Percentiles rank a stretch among this genome's conserved stretches.
Evolutionary conservation across 306 rosid genomes (phyloP).

Genomic region (Adenanthera pavonina): DNA sequence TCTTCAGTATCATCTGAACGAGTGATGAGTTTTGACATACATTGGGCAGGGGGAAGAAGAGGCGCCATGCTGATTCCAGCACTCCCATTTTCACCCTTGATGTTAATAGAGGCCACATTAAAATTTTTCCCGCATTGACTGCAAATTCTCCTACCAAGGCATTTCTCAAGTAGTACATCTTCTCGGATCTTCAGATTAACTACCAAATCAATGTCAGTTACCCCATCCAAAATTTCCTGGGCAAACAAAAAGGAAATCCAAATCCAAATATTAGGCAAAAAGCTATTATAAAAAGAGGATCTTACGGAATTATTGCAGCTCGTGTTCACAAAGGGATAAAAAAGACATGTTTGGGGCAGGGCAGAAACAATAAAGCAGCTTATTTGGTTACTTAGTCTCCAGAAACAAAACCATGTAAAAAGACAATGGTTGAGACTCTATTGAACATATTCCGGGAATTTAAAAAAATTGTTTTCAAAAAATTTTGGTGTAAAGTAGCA

Average conservation of each 20-base stretch:
- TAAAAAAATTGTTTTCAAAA: background rate
- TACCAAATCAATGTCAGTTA: slow-evolving; percentile 85
- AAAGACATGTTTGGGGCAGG: background rate
- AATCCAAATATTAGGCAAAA: slow-evolving; percentile 19
- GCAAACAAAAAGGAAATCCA: slow-evolving; percentile 21
- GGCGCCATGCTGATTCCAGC: slow-evolving; percentile 89
- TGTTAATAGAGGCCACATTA: slow-evolving; percentile 83
- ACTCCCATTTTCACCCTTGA: slow-evolving; percentile 67
- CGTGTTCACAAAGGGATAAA: slow-evolving; percentile 2
- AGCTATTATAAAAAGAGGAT: background rate
- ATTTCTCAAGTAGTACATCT: slow-evolving; percentile 87
- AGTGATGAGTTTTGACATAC: slow-evolving; percentile 84
- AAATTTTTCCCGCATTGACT: slow-evolving; percentile 82
- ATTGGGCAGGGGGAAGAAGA: slow-evolving; percentile 86
- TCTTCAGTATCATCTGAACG: slow-evolving; percentile 83
- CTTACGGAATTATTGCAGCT: slow-evolving; percentile 1
- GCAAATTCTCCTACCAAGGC: slow-evolving; percentile 93
- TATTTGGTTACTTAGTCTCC: slow-evolving; percentile 8
- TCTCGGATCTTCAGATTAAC: slow-evolving; percentile 89
- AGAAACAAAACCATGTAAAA: slow-evolving; percentile 5
- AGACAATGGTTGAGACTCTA: background rate
- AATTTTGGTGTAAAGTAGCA: slow-evolving; percentile 12
- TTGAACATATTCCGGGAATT: background rate
- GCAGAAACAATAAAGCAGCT: slow-evolving; percentile 16
- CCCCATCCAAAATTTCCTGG: slow-evolving; percentile 92